Base-by-base conservation (phyloP, 768 basidiomycete species). In the Tulasnella calospora region DNA sequence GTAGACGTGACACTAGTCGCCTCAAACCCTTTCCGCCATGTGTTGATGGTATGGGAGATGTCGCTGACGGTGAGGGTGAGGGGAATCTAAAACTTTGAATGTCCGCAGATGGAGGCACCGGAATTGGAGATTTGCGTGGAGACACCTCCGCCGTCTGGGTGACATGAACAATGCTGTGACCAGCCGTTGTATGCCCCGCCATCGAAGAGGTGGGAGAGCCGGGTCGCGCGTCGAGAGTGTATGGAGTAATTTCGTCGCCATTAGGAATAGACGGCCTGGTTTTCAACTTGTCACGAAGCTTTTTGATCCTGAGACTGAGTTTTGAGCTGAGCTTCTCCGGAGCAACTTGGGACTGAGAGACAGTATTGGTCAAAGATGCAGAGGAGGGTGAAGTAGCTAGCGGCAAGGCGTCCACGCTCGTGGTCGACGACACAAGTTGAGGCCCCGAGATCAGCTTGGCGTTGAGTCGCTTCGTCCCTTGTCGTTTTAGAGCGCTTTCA, bases 1-100 rank as follows among this genome's bases (percentile, higher is more conserved):
- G 78, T 19, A 94, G 92, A 40, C 92, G 89, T 38, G 92, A 89
- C 89, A 95, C 94, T 83, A 95, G 91, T 19, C 93, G 91, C 83
- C 90, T 92, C 35, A 94, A 82, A 30, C 92, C 91, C 44, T 27
- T 90, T 87, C 36, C 92, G 17, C 61, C 33, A 5, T 67, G 61
- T 27, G 61, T 30, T 89, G 30, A 91, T 90, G 92, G 89, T 81
- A 92, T 90, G n/a, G 92, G 91, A 79, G 88, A 89, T 1, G 89
- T 84, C 2, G 74, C n/a, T 46, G 69, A 30, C 15, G 40, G 51
- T 3, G 75, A 57, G 5, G 55, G 47, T 13, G 27, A 71, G 33
- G 89, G 84, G 3, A 88, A 86, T 82, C 90, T 92, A 79, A 88
- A 87, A 80, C 89, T 87, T 3, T 87, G 87, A 10, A 89, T 86